A percentile compares a stretch with the other conserved stretches of the same genome.
Conservation (phyloP, 2,329 filamentous ascomycete species). For the Pseudocercospora crystallina region DNA sequence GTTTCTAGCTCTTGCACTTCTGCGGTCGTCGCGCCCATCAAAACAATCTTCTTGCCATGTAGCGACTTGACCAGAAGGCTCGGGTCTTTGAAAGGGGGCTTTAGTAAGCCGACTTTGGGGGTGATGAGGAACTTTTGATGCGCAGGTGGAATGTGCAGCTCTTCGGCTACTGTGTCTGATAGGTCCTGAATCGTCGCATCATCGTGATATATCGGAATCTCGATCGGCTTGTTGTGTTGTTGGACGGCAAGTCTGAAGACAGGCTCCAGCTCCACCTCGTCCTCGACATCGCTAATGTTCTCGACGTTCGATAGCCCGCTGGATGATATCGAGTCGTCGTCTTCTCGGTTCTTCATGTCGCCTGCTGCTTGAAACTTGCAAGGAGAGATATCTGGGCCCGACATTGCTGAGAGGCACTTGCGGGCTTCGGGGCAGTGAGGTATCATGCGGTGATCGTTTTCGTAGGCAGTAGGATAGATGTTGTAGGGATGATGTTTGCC, state of each 20-base stretch:
- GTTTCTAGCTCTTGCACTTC: constrained; percentile 58
- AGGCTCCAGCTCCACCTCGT: constrained; percentile 21
- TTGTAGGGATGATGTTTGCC: background rate
- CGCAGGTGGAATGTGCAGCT: constrained; percentile 58
- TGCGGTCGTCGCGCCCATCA: constrained; percentile 63
- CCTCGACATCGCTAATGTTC: constrained; percentile 17
- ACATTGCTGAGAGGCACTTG: constrained; percentile 13
- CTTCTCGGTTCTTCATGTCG: constrained; percentile 1
- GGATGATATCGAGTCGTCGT: constrained; percentile 7
- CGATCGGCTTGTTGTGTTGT: constrained; percentile 55
- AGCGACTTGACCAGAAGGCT: constrained; percentile 52
- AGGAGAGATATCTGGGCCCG: constrained; percentile 8
- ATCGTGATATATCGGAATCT: constrained; percentile 46
- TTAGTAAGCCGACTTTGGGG: constrained; percentile 64
- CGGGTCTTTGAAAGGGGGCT: constrained; percentile 63
- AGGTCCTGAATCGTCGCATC: constrained; percentile 59
- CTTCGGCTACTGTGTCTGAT: constrained; percentile 56
- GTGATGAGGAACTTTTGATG: constrained; percentile 69
- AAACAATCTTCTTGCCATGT: constrained; percentile 59
- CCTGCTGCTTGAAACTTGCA: constrained; percentile 11
- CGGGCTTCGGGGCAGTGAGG: constrained; percentile 15
- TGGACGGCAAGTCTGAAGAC: constrained; percentile 50
- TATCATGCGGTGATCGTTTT: constrained; percentile 10
- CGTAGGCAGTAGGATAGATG: constrained; percentile 1
- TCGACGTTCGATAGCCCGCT: constrained; percentile 14